A percentile compares a stretch with the other conserved stretches of the same genome.
These are phyloP conservation scores for Camellia japonica DNA, from an alignment of 148 eudicot species.

Conservation along the genomic window DNA sequence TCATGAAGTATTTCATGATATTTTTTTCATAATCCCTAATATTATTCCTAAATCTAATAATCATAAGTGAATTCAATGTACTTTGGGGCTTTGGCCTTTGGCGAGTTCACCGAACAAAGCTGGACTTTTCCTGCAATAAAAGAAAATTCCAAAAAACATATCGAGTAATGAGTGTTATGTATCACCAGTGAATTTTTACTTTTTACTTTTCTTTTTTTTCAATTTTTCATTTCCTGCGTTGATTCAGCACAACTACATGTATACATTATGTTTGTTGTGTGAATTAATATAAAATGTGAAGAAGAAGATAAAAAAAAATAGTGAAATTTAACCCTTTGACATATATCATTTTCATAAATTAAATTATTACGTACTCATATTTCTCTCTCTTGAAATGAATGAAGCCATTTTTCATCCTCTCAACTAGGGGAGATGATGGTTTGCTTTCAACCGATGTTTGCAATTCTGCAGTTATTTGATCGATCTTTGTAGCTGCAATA, in stretches of 20 bases:
- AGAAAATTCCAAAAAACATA: neutral
- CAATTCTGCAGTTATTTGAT: constrained; percentile 70
- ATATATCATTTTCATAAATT: no score
- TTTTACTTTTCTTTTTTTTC: no score
- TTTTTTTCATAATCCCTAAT: no score
- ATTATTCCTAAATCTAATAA: neutral
- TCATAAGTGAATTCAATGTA: constrained; percentile 14
- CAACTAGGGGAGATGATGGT: constrained; percentile 34
- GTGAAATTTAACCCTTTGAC: no score
- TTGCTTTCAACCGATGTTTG: constrained; percentile 34
- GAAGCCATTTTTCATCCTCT: constrained; percentile 73
- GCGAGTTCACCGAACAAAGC: constrained; percentile 63
- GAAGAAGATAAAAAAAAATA: no score
- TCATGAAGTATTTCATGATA: no score
- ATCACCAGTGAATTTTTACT: no score
- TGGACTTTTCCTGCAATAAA: constrained; percentile 63
- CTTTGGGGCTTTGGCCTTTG: constrained; percentile 94
- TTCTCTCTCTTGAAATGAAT: constrained; percentile 74
- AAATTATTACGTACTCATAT: constrained; percentile 55
- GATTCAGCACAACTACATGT: no score
- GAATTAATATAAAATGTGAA: no score
- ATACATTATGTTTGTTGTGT: no score
- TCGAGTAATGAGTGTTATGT: no score
- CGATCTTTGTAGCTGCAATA: constrained; percentile 68
- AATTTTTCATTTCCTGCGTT: no score